phyloP scores from a whole-genome alignment of 1,139 yeast genomes.

The Kurtzmaniella quercitrusa region DNA sequence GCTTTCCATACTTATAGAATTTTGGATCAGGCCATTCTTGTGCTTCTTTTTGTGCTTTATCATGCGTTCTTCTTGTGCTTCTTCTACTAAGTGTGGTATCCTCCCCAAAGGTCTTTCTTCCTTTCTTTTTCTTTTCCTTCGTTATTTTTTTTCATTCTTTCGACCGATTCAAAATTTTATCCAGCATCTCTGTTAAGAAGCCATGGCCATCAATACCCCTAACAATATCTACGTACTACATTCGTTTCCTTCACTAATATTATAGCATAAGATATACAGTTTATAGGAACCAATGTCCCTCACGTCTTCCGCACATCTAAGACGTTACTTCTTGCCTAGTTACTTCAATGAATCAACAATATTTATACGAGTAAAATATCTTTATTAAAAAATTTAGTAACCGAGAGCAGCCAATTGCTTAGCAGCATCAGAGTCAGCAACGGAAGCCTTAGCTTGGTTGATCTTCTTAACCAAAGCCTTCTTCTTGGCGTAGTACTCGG shows the following conservation, averaged over 20 bases:
- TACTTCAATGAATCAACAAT: conserved; percentile 5
- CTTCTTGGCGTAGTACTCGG: conserved; percentile 99
- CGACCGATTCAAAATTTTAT: too few species aligned
- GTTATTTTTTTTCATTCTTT: too few species aligned
- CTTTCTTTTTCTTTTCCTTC: too few species aligned
- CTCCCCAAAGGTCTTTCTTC: too few species aligned
- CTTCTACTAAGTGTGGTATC: too few species aligned
- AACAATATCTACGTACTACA: too few species aligned
- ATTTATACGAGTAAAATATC: conserved; percentile 2
- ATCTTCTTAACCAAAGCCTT: conserved; percentile 91
- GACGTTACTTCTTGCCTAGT: not conserved
- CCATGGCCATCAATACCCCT: too few species aligned
- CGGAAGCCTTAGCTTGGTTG: conserved; percentile 77
- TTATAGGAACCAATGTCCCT: not conserved
- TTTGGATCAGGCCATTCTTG: too few species aligned
- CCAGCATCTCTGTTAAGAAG: too few species aligned
- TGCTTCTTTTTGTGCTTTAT: too few species aligned
- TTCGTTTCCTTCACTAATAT: not conserved
- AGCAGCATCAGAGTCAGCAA: conserved; percentile 71
- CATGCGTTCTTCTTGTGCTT: too few species aligned
- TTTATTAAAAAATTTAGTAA: conserved; percentile 45
- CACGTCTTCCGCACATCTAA: not conserved
- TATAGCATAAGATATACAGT: conserved; percentile 1
- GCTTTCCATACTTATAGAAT: too few species aligned
- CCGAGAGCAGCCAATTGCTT: conserved; percentile 77